These are phyloP conservation scores for Talaromyces sp. DNA, from an alignment of 2,329 filamentous ascomycete species.

Conservation along the genomic window DNA sequence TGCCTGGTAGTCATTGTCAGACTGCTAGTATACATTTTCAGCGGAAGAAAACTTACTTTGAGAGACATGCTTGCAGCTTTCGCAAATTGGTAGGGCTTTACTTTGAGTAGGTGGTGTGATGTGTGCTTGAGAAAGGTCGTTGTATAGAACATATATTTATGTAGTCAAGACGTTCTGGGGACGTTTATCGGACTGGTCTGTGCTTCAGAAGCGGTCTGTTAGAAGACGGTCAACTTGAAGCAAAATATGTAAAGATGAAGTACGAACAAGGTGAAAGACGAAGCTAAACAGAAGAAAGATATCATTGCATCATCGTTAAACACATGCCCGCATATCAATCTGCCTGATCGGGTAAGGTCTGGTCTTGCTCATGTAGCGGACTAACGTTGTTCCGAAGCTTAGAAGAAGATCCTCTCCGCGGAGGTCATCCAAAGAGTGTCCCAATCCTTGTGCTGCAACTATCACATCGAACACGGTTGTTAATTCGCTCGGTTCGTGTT, in stretches of 20 bases:
- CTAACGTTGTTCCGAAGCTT: conserved; percentile 10
- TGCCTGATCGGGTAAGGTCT: conserved; percentile 7
- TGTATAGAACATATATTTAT: conserved; percentile 26
- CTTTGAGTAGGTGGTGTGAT: neutral
- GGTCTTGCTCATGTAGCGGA: neutral
- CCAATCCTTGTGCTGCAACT: neutral
- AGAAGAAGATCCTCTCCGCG: conserved; percentile 4
- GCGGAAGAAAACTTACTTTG: conserved; percentile 25
- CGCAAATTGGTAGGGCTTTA: conserved; percentile 21
- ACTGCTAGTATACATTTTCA: neutral
- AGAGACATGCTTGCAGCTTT: conserved; percentile 37
- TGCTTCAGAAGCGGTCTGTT: neutral
- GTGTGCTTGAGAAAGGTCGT: conserved; percentile 11
- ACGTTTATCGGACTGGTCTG: neutral
- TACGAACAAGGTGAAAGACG: neutral
- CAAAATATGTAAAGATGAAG: neutral
- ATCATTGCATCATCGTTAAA: conserved; percentile 20
- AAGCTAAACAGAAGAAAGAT: neutral
- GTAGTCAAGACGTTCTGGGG: neutral
- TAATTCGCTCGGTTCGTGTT: neutral
- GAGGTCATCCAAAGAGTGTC: neutral
- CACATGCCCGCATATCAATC: conserved; percentile 1
- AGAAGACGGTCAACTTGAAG: neutral
- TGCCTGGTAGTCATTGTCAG: conserved; percentile 51
- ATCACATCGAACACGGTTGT: neutral